Conservation (phyloP, 805 yeast species). For the Debaryomyces maramus region DNA sequence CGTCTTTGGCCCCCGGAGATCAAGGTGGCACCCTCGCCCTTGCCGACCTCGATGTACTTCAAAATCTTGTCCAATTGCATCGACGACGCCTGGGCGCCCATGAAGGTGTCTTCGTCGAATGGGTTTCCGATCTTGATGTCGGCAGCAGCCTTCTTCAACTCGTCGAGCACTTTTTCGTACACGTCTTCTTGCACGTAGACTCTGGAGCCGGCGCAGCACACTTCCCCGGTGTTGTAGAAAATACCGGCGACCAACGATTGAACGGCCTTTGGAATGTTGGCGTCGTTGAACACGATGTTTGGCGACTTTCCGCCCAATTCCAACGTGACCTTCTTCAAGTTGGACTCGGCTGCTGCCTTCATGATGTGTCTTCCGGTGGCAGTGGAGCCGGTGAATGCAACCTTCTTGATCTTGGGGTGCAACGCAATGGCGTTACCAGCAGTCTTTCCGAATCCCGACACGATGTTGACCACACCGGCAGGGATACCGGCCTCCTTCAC, state of each 20-base stretch:
- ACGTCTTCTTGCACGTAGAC: slow-evolving; percentile 81
- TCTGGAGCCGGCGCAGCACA: slow-evolving; percentile 94
- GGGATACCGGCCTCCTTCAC: slow-evolving; percentile 85
- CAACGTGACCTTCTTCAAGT: slow-evolving; percentile 86
- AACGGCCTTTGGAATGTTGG: slow-evolving; percentile 74
- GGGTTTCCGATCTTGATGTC: slow-evolving; percentile 76
- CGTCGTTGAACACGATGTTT: slow-evolving; percentile 82
- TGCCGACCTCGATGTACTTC: slow-evolving; percentile 73
- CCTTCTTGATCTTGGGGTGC: slow-evolving; percentile 81
- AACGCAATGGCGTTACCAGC: slow-evolving; percentile 79
- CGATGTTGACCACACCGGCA: slow-evolving; percentile 83
- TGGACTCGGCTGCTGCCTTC: slow-evolving; percentile 74
- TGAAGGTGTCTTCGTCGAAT: slow-evolving; percentile 71
- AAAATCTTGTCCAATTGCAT: slow-evolving; percentile 77
- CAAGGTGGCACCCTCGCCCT: slow-evolving; percentile 79
- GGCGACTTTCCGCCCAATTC: slow-evolving; percentile 98
- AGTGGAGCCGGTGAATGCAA: slow-evolving; percentile 95
- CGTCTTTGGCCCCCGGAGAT: slow-evolving; percentile 80
- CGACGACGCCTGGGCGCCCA: slow-evolving; percentile 91
- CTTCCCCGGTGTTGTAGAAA: slow-evolving; percentile 93
- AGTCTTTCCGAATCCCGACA: slow-evolving; percentile 82
- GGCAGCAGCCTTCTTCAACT: slow-evolving; percentile 58
- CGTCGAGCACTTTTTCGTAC: slow-evolving; percentile 72
- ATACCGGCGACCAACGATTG: slow-evolving; percentile 78
- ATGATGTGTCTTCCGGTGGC: slow-evolving; percentile 83